A percentile compares a stretch with the other conserved stretches of the same genome.
Conservation (phyloP, 1,139 yeast genomes). For the Geotrichum citri-aurantii region DNA sequence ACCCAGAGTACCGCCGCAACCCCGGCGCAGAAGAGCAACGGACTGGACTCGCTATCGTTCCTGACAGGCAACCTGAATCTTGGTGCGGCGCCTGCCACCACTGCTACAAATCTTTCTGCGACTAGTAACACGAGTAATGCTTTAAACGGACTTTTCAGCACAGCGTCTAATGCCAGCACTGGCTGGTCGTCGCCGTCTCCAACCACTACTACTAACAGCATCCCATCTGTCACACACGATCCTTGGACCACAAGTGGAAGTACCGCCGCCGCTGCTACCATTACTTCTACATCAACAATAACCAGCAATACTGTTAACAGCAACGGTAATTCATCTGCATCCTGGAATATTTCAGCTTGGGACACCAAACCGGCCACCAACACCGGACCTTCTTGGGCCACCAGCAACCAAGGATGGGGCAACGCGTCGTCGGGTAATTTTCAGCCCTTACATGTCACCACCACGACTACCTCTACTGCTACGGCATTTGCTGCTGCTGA, state of each 20-base stretch:
- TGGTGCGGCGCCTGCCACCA: not conserved
- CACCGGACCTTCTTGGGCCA: not conserved
- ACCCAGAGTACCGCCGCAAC: slow-evolving; percentile 26
- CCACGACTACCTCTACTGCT: not conserved
- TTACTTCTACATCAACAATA: not conserved
- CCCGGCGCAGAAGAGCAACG: slow-evolving; percentile 28
- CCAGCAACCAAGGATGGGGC: not conserved
- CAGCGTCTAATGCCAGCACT: not conserved
- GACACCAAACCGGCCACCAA: not conserved
- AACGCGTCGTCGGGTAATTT: not conserved
- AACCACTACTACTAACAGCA: not conserved
- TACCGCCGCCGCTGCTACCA: not conserved
- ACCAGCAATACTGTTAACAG: too few species aligned
- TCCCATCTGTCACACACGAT: not conserved
- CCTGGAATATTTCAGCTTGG: not conserved
- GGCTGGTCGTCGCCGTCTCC: not conserved
- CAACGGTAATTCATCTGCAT: not conserved
- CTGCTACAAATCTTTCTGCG: not conserved
- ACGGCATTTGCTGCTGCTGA: too few species aligned
- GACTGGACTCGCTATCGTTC: not conserved
- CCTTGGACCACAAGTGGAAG: not conserved
- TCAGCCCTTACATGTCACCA: not conserved
- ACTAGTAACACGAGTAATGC: not conserved
- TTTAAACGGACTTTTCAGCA: not conserved
- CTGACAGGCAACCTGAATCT: not conserved